A percentile compares a stretch with the other conserved stretches of the same genome.
Conservation (phyloP, 805 yeast genomes). For the Zygosaccharomyces pseudorouxii region DNA sequence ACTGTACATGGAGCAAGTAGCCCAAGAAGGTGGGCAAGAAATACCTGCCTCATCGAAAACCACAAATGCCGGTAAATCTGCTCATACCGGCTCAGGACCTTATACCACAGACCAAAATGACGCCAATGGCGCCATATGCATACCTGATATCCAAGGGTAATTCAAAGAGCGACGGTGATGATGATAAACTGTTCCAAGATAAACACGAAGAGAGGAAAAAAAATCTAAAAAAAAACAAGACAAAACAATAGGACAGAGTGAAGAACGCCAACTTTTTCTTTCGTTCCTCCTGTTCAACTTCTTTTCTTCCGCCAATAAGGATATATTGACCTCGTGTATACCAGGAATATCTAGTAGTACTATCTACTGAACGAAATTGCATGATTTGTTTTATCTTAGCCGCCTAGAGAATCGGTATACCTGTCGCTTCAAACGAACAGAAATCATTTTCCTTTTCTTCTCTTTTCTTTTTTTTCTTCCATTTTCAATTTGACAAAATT, state of each 20-base stretch:
- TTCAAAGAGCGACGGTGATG: background rate
- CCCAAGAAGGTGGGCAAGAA: conserved; percentile 29
- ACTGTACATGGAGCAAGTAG: conserved; percentile 63
- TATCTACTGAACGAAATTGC: background rate
- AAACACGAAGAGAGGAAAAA: background rate
- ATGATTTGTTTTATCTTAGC: background rate
- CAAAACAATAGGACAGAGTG: background rate
- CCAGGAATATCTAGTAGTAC: background rate
- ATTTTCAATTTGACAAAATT: conserved; percentile 4
- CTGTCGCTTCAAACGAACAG: background rate
- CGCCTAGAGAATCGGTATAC: background rate
- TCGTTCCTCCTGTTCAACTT: background rate
- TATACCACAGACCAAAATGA: conserved; percentile 15
- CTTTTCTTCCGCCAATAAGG: background rate
- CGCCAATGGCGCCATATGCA: conserved; percentile 27
- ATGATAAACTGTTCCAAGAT: background rate
- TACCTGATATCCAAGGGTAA: conserved; percentile 17
- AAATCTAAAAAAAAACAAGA: background rate
- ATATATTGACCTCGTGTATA: background rate
- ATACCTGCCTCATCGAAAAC: conserved; percentile 6
- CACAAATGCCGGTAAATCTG: background rate
- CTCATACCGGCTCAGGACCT: conserved; percentile 5
- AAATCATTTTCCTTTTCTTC: background rate
- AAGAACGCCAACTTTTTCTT: background rate
- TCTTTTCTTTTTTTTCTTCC: too few relatives aligned